These are phyloP conservation scores for Xylaria grammica DNA, from an alignment of 495 filamentous ascomycete species.

Conservation along the genomic window DNA sequence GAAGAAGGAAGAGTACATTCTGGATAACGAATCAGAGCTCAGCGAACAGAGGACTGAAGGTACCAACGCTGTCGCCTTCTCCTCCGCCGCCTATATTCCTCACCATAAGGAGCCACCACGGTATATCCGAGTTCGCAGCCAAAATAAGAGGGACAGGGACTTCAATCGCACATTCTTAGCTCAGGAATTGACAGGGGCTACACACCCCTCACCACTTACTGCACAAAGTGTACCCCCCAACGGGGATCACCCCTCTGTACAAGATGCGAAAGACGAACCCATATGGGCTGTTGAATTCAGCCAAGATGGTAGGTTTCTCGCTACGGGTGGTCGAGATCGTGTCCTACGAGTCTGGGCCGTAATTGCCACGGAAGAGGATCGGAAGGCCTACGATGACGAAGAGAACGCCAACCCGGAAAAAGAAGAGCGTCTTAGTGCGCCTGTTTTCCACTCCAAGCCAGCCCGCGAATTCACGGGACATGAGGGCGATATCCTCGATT, in stretches of 20 bases:
- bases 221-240: conserved; percentile 27
- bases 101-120: conserved; percentile 86
- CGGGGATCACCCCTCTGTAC: conserved; percentile 43
- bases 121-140: conserved; percentile 84
- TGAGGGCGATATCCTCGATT: conserved; percentile 82
- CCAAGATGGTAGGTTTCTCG: conserved; percentile 89
- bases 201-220: conserved; percentile 18
- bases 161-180: conserved; percentile 90
- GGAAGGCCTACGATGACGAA: conserved; percentile 70
- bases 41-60: conserved; percentile 76
- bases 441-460: conserved; percentile 84
- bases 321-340: conserved; percentile 85
- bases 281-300: conserved; percentile 95
- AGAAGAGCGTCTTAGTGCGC: conserved; percentile 77
- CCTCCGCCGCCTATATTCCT: conserved; percentile 82
- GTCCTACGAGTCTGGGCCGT: conserved; percentile 92
- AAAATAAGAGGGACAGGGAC: conserved; percentile 80
- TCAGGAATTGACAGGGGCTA: conserved; percentile 77
- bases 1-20: conserved; percentile 64
- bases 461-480: conserved; percentile 83
- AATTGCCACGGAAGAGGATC: conserved; percentile 79
- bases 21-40: conserved; percentile 74
- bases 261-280: conserved; percentile 50
- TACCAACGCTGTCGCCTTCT: conserved; percentile 80
- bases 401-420: conserved; percentile 62